Base-by-base conservation (phyloP, 139 green algal species). In the Marvania coccoides region DNA sequence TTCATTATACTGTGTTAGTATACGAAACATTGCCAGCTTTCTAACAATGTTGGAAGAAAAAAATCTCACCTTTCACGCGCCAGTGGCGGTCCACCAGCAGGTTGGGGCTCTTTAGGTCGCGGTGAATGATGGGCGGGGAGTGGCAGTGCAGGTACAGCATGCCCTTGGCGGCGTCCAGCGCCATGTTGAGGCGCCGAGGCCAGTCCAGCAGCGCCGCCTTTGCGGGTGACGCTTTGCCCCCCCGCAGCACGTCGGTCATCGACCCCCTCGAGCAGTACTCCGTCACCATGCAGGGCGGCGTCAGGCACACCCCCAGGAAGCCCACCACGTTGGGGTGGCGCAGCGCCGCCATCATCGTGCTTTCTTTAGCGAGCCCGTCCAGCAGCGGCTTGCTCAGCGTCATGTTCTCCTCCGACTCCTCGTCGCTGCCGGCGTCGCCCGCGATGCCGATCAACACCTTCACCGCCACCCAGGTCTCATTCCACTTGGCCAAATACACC, bases 401-500 rank as follows among this genome's bases (percentile, higher is more conserved):
- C 15, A 54, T 47, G 38, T 30, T 30, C 5, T 65, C 53, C 29
- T 76, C 64, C 6, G 55, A 37, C 7, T 71, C 74, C 14, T 78
- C 69, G 2, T 67, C 63, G 38, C 74, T 62, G 29, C 63, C 42
- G 36, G 62, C 47, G 26, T 74, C 67, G 30, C 51, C 35, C 37
- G 61, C 54, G 19, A 47, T 69, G 30, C 64, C 30, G 39, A 55
- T 67, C 13, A 85, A 58, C 55, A 84, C 64, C 70, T 86, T 86
- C 42, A 86, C 75, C 23, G 83, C 81, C 24, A 87, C 81, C 6
- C 74, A 77, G 12, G 81, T 87, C 42, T 82, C 77, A 3, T 68
- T 72, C 77, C 81, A 85, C 63, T 81, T 83, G 47, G 79, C 83
- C 35, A 87, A 55, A 61, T 77, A 85, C 2, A 89, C 83, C 54